Base-by-base conservation (phyloP, 2,329 filamentous ascomycete species). In the Cordyceps farinosa region DNA sequence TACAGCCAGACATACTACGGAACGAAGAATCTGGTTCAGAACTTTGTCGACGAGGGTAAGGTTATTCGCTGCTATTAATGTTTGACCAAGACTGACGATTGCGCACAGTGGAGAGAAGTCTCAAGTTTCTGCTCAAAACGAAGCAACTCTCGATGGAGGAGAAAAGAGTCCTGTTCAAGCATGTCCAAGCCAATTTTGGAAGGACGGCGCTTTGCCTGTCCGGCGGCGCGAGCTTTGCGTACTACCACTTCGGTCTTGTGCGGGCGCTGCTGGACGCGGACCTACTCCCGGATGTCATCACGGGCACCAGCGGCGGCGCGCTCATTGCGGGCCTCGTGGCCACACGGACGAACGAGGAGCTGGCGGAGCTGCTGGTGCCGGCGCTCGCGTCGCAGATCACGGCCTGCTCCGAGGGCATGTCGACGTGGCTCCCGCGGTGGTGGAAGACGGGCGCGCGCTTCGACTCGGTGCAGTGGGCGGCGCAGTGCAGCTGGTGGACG, bases 1-100 rank as follows among this genome's bases (percentile, higher is more conserved):
- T 99, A 99, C 74, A 96, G 91, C 70, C 93, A 98, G 78, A 96
- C 94, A 3, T 99, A 99, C 73, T 97, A 92, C 69, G 95, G 95
- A 38, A 98, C 95, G n/a, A 99, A 99, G 76, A 87, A 95, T 65
- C 77, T 97, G 67, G 91, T 97, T 36, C 95, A 98, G 76, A 87
- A 88, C 62, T 98, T 94, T 71, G 80, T 97, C 51, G 91, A 97
- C 65, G 93, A 98, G 77, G 82, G 87, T 88, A 75, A 70, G 80
- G 71, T 40, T 54, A 29, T 11, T 56, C 17, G 17, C n/a, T 44
- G 22, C 6, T 5, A 13, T 5, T 10, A 11, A 10, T 40, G 40
- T 55, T 44, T 29, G 5, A 40, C 13, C 17, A 6, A 32, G 5
- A 40, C 44, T 59, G 29, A 50, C 56, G 69, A 40, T 13, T 30